phyloP scores from a whole-genome alignment of 768 basidiomycete genomes.

The Fomitopsis pulvina region DNA sequence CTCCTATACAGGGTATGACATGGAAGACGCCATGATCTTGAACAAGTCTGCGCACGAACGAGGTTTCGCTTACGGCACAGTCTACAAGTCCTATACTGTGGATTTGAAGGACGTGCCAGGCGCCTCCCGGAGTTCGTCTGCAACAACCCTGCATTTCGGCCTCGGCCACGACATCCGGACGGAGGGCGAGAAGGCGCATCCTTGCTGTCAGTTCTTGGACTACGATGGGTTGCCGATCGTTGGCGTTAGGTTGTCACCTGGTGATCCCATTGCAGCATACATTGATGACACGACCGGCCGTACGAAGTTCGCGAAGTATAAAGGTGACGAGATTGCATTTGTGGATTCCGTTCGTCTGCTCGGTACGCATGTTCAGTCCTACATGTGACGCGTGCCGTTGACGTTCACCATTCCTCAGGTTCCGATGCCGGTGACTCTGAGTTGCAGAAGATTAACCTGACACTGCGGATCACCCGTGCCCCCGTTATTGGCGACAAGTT shows the following conservation, averaged over 20 bases:
- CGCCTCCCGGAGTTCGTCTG: constrained; percentile 45
- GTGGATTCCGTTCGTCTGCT: constrained; percentile 89
- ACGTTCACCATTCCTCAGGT: constrained; percentile 37
- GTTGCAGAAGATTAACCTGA: constrained; percentile 89
- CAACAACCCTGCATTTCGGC: constrained; percentile 85
- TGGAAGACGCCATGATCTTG: constrained; percentile 99
- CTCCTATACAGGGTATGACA: constrained; percentile 99
- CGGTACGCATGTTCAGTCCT: constrained; percentile 39
- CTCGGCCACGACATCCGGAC: constrained; percentile 67
- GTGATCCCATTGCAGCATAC: constrained; percentile 83
- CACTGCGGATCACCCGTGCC: constrained; percentile 85
- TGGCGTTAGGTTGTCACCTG: constrained; percentile 61
- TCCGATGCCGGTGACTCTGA: constrained; percentile 83
- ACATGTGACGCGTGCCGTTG: neutral
- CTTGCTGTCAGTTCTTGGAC: constrained; percentile 53
- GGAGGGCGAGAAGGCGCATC: constrained; percentile 37
- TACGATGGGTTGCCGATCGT: constrained; percentile 79
- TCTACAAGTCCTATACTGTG: constrained; percentile 91
- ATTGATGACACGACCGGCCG: constrained; percentile 77
- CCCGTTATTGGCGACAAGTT: constrained; percentile 99
- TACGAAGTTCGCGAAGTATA: constrained; percentile 89
- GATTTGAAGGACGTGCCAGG: constrained; percentile 82
- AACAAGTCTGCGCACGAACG: constrained; percentile 99
- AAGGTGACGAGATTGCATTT: constrained; percentile 88
- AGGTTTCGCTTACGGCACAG: constrained; percentile 93